Evolutionary conservation across 2,329 filamentous ascomycete species (phyloP).

Genomic region (Sporothrix variecibatus): DNA sequence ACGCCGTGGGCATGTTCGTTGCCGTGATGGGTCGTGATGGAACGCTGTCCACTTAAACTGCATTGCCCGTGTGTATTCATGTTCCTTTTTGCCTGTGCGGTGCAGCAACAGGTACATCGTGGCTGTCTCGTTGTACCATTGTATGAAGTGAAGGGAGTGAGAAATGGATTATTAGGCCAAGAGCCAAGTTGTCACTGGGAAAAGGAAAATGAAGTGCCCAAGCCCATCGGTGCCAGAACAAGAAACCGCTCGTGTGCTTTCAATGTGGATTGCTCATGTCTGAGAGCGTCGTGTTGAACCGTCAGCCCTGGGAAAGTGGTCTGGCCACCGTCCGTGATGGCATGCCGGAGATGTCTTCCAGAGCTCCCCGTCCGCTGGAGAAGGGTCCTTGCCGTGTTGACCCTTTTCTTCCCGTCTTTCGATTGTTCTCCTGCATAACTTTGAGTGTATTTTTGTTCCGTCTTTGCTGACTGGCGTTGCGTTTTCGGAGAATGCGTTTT

Average conservation of each 20-base stretch:
- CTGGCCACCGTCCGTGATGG: background rate
- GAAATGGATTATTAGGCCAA: background rate
- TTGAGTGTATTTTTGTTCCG: background rate
- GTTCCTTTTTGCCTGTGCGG: background rate
- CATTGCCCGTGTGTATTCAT: background rate
- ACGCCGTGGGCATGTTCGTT: background rate
- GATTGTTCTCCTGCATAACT: background rate
- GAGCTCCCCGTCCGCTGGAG: background rate
- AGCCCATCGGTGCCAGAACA: background rate
- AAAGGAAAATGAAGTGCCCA: background rate
- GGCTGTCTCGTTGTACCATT: background rate
- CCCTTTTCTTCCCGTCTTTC: background rate
- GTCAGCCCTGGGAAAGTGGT: background rate
- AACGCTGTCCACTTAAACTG: background rate
- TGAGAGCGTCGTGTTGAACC: conserved; percentile 6
- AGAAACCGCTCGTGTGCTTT: conserved; percentile 14
- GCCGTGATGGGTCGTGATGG: conserved; percentile 1
- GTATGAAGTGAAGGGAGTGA: background rate
- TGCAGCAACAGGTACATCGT: background rate
- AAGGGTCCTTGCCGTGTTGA: background rate
- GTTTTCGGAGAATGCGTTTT: background rate
- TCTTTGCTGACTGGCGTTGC: background rate
- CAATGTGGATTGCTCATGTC: background rate
- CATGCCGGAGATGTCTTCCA: background rate
- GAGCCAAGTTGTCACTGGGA: background rate